These are phyloP conservation scores for Tulasnella sp. DNA, from an alignment of 768 basidiomycete genomes.

Conservation along the genomic window DNA sequence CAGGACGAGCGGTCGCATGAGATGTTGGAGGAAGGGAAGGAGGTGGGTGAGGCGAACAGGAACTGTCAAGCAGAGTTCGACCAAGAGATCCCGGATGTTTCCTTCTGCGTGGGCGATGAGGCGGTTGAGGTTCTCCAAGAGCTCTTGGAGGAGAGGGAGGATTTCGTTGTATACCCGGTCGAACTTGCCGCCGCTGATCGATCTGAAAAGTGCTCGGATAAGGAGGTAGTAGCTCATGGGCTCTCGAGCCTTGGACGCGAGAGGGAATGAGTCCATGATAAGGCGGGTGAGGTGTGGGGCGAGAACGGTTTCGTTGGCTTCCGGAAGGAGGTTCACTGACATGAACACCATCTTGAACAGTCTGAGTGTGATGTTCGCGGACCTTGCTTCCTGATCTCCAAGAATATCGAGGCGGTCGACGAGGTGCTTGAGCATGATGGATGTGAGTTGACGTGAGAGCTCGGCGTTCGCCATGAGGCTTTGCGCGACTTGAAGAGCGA, in stretches of 20 bases:
- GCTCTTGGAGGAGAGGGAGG: slow-evolving; percentile 91
- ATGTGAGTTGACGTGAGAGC: slow-evolving; percentile 79
- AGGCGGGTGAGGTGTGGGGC: slow-evolving; percentile 89
- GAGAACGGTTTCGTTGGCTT: slow-evolving; percentile 86
- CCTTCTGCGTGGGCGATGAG: slow-evolving; percentile 81
- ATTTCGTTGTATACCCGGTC: slow-evolving; percentile 96
- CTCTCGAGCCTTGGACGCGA: slow-evolving; percentile 88
- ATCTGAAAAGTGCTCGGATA: slow-evolving; percentile 88
- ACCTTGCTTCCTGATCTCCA: slow-evolving; percentile 81
- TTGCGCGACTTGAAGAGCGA: slow-evolving; percentile 84
- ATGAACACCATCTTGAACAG: slow-evolving; percentile 95
- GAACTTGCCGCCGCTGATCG: slow-evolving; percentile 90
- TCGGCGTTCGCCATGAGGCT: slow-evolving; percentile 74
- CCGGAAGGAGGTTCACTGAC: slow-evolving; percentile 75
- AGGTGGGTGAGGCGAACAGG: slow-evolving; percentile 94
- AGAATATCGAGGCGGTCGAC: slow-evolving; percentile 79
- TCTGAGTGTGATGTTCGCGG: slow-evolving; percentile 81
- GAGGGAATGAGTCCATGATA: slow-evolving; percentile 94
- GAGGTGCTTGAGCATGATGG: slow-evolving; percentile 85
- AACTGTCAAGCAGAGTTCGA: slow-evolving; percentile 95
- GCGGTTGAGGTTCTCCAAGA: slow-evolving; percentile 92
- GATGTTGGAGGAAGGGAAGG: slow-evolving; percentile 88
- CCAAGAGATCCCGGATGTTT: slow-evolving; percentile 83
- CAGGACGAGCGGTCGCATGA: slow-evolving; percentile 94
- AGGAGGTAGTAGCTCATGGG: slow-evolving; percentile 93